A percentile compares a stretch with the other conserved stretches of the same genome.
Conservation (phyloP, 331 rosid genomes). For the Pyracantha coccinea region DNA sequence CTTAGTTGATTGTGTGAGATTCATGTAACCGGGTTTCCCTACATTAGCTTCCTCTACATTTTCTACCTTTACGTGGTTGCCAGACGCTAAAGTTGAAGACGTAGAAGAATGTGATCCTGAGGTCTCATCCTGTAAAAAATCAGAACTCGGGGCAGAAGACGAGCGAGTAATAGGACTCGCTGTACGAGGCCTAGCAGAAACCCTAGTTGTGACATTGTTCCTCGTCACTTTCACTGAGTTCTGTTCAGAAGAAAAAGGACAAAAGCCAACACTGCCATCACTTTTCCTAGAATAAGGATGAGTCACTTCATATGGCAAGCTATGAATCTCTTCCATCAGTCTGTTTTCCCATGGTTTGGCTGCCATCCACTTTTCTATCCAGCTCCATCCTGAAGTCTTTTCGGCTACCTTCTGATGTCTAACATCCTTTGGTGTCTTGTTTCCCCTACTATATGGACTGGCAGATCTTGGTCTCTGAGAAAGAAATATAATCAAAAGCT, state of each 20-base stretch:
- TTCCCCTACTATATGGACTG: constrained; percentile 53
- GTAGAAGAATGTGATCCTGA: constrained; percentile 47
- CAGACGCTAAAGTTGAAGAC: constrained; percentile 30
- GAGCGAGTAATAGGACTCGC: constrained; percentile 35
- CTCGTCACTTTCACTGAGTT: constrained; percentile 39
- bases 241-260: constrained; percentile 28
- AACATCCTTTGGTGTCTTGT: constrained; percentile 24
- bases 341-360: constrained; percentile 71
- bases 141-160: constrained; percentile 57
- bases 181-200: constrained; percentile 31
- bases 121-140: constrained; percentile 42
- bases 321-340: constrained; percentile 34
- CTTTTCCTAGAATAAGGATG: constrained; percentile 29
- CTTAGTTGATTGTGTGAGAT: constrained; percentile 53
- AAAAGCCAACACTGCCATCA: constrained; percentile 32
- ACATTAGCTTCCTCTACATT: constrained; percentile 24
- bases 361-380: constrained; percentile 74
- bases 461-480: constrained; percentile 52
- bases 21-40: constrained; percentile 55
- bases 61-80: constrained; percentile 26
- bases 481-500: background rate
- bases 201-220: constrained; percentile 56
- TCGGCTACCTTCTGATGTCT: constrained; percentile 30
- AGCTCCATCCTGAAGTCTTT: constrained; percentile 39
- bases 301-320: constrained; percentile 30